phyloP scores from a whole-genome alignment of 768 basidiomycete genomes.

The Chalciporus sphaerocephalus region DNA sequence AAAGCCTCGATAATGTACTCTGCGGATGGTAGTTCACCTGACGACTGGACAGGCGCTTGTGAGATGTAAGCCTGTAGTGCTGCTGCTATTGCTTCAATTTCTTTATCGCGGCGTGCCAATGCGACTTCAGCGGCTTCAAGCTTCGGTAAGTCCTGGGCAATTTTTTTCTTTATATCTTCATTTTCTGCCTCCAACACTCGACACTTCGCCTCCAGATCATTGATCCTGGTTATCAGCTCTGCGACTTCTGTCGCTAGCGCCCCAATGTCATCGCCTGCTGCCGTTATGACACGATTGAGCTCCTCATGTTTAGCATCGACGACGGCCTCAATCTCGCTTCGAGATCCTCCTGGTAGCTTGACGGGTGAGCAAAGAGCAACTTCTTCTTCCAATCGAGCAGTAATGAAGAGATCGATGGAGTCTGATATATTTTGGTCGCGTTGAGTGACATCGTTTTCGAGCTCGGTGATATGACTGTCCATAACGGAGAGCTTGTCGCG shows the following conservation, averaged over 20 bases:
- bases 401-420: constrained; percentile 30
- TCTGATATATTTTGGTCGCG: constrained; percentile 27
- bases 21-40: constrained; percentile 20
- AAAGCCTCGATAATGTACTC: constrained; percentile 31
- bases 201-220: constrained; percentile 22
- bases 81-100: constrained; percentile 29
- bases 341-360: constrained; percentile 15
- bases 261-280: constrained; percentile 30
- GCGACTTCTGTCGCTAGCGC: constrained; percentile 29
- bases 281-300: constrained; percentile 11
- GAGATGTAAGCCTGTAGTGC: constrained; percentile 31
- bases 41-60: constrained; percentile 18
- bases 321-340: constrained; percentile 23
- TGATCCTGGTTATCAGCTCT: constrained; percentile 29
- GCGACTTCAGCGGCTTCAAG: constrained; percentile 12
- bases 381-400: constrained; percentile 27
- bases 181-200: constrained; percentile 27
- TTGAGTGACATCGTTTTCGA: constrained; percentile 37
- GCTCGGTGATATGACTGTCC: constrained; percentile 27
- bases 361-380: constrained; percentile 20
- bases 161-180: constrained; percentile 19
- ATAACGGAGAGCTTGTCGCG: constrained; percentile 28
- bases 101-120: constrained; percentile 19
- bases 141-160: constrained; percentile 23
- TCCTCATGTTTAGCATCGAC: constrained; percentile 23